Evolutionary conservation across 805 yeast genomes (phyloP).

Genomic region (Yueomyces sp.): DNA sequence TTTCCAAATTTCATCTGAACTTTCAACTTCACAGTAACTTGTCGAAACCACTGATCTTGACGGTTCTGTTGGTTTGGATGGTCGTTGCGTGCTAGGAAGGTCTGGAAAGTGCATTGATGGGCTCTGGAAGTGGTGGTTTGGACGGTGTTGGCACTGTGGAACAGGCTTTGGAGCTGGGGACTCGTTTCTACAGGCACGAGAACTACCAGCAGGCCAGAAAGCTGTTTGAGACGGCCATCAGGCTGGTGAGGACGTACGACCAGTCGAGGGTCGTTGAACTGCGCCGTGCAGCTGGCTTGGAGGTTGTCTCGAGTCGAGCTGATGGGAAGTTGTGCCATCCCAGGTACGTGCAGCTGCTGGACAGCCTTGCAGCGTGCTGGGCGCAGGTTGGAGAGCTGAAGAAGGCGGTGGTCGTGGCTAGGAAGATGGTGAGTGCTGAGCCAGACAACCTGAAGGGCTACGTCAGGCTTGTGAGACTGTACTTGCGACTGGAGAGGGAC

Average conservation of each 20-base stretch:
- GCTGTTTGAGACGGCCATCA: conserved; percentile 17
- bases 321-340: conserved; percentile 13
- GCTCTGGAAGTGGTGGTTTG: background rate
- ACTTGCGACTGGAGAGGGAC: conserved; percentile 10
- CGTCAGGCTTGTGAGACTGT: conserved; percentile 15
- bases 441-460: conserved; percentile 18
- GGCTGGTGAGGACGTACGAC: conserved; percentile 13
- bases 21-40: no score
- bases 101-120: no score
- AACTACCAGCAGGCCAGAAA: conserved; percentile 15
- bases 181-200: conserved; percentile 13
- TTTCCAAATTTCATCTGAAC: no score
- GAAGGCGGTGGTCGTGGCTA: conserved; percentile 12
- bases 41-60: no score
- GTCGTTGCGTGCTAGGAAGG: no score
- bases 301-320: background rate
- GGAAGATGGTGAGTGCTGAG: conserved; percentile 12
- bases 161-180: conserved; percentile 18
- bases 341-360: conserved; percentile 13
- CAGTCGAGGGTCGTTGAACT: conserved; percentile 6
- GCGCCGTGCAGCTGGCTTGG: conserved; percentile 1
- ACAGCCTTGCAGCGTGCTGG: conserved; percentile 17
- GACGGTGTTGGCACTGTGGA: conserved; percentile 8
- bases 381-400: conserved; percentile 15
- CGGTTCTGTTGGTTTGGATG: no score